Base-by-base conservation (phyloP, 1,139 yeast genomes). In the Candida glucosophila region DNA sequence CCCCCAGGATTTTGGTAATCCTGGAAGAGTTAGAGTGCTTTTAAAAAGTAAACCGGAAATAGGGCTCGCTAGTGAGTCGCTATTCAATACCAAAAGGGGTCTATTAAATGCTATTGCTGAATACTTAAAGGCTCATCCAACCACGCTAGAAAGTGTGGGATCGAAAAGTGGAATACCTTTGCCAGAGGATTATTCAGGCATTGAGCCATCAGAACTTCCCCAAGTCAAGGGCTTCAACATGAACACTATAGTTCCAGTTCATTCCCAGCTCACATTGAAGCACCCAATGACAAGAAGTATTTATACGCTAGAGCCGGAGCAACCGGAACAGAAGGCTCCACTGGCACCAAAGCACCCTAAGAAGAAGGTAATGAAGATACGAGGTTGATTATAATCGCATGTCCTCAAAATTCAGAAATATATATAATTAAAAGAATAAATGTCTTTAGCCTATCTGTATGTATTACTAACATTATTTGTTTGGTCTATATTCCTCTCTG, bases 1-100 rank as follows among this genome's bases (percentile, higher is more conserved):
- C 53, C 98, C 98, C 7, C 95, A 86, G 49, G 98, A 90, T 55
- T 90, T 81, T 69, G 95, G 97, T 34, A 90, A 90, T 47, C 93
- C 96, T 2, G 98, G 98, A 9, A 69, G 97, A 41, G 90, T 90
- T 19, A 70, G 95, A 40, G 81, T 86, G 12, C 57, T 74, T 25
- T 41, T 81, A 20, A 77, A 73, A 42, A 67, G 67, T 32, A 47
- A 57, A 12, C 61, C 63, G 30, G 51, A 62, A 17, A 71, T 74
- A 11, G 55, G 55, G 24, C 49, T 57, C 15, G 44, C 53, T 3
- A 49, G 44, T 7, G 62, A 61, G 30, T 37, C 50, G 17, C 52
- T 64, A 24, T 52, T 63, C 35, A 53, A 55, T 24, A 76, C 71
- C 40, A 88, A 88, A 49, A 72, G 93, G 39, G 75, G 72, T 27